These are phyloP conservation scores for Medicago ruthenica DNA, from an alignment of 306 rosid species.

Conservation along the genomic window DNA sequence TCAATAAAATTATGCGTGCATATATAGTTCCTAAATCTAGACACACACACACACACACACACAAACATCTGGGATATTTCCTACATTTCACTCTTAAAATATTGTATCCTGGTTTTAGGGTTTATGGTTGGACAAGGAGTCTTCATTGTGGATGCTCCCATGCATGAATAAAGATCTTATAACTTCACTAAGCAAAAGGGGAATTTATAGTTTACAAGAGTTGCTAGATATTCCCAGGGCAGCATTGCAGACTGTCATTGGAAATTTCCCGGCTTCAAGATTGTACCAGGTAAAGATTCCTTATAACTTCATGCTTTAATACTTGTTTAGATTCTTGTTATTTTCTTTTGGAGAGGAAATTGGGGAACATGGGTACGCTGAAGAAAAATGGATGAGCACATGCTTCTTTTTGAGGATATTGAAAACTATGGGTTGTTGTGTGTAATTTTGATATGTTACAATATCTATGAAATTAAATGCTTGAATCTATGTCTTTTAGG, in stretches of 20 bases:
- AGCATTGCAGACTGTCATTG: slow-evolving; percentile 64
- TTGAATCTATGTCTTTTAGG: not conserved
- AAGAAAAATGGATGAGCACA: not conserved
- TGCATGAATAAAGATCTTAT: slow-evolving; percentile 80
- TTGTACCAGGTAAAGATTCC: slow-evolving; percentile 66
- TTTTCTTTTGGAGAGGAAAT: not conserved
- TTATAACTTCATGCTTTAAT: slow-evolving; percentile 33
- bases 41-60: not conserved
- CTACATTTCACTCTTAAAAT: slow-evolving; percentile 16
- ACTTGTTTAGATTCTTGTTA: slow-evolving; percentile 19
- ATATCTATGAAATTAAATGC: not conserved
- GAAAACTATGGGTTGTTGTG: not conserved
- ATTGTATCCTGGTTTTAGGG: slow-evolving; percentile 65
- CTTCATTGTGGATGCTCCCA: slow-evolving; percentile 92
- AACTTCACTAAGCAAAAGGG: slow-evolving; percentile 56
- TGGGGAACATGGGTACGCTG: not conserved
- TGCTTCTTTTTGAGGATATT: not conserved
- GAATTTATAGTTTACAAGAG: slow-evolving; percentile 64
- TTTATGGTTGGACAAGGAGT: slow-evolving; percentile 81
- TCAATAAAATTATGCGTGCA: no score
- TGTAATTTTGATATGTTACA: not conserved
- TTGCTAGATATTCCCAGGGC: slow-evolving; percentile 74
- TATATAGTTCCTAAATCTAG: no score
- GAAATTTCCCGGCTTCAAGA: slow-evolving; percentile 77
- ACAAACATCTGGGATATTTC: not conserved